Percentiles rank a stretch among this genome's conserved stretches.
Evolutionary conservation across 441 rosid species (phyloP).

Genomic region (Viola pubescens): DNA sequence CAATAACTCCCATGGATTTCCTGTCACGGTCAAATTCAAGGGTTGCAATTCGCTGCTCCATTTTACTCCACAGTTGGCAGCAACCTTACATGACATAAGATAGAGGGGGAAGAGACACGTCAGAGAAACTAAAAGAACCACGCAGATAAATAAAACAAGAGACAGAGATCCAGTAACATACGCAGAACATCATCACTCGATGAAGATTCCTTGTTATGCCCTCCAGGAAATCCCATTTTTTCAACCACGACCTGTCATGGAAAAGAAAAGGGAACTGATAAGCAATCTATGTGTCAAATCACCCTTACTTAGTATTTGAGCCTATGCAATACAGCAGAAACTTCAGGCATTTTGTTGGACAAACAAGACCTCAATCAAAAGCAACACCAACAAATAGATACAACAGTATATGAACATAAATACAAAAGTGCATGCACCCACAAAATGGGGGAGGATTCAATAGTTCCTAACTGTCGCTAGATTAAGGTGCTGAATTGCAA

Average conservation of each 20-base stretch:
- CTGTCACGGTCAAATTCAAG: slow-evolving; percentile 92
- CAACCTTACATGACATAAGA: slow-evolving; percentile 41
- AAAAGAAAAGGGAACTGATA: neutral
- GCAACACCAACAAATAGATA: neutral
- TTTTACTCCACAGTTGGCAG: slow-evolving; percentile 58
- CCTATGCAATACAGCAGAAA: slow-evolving; percentile 1
- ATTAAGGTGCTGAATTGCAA: too few relatives aligned
- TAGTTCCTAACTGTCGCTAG: too few relatives aligned
- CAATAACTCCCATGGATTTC: slow-evolving; percentile 97
- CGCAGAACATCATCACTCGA: slow-evolving; percentile 34
- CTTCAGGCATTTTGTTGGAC: neutral
- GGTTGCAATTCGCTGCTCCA: slow-evolving; percentile 73
- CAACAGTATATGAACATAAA: slow-evolving; percentile 1
- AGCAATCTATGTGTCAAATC: slow-evolving; percentile 5
- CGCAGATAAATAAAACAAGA: neutral
- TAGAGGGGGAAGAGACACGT: slow-evolving; percentile 1
- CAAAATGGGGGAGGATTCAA: neutral
- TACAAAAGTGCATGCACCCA: neutral
- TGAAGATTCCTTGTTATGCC: slow-evolving; percentile 29
- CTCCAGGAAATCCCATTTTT: slow-evolving; percentile 81
- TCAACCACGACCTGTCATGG: slow-evolving; percentile 70
- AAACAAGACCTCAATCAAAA: slow-evolving; percentile 4
- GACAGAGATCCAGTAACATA: slow-evolving; percentile 23
- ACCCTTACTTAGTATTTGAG: neutral
- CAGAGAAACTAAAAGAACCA: slow-evolving; percentile 9